phyloP scores from a whole-genome alignment of 805 yeast species.

The Phaffomyces antillensis region DNA sequence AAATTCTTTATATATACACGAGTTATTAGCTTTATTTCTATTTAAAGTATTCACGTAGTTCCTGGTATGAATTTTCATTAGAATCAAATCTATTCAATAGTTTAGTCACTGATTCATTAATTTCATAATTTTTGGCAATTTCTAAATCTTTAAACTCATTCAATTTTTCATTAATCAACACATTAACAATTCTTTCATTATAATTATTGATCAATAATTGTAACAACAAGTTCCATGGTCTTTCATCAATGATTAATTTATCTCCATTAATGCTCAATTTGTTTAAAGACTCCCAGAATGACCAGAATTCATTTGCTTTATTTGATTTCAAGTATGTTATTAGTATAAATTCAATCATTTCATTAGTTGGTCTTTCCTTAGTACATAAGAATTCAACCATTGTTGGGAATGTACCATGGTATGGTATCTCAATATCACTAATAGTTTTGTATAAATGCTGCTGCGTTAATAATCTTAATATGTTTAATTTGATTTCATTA shows the following conservation, averaged over 20 bases:
- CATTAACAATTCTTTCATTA: constrained; percentile 12
- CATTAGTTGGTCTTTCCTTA: constrained; percentile 1
- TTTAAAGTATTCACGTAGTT: constrained; percentile 7
- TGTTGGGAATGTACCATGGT: constrained; percentile 7
- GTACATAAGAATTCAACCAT: constrained; percentile 10
- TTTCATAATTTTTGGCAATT: background rate
- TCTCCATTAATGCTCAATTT: background rate
- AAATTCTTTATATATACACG: background rate
- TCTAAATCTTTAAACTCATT: constrained; percentile 7
- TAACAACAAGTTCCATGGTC: constrained; percentile 19
- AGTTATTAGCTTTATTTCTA: background rate
- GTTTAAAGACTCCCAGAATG: constrained; percentile 14
- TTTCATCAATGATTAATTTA: constrained; percentile 9
- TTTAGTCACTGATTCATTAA: background rate
- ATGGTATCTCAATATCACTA: background rate
- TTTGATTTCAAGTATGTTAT: constrained; percentile 16
- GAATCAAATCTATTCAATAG: constrained; percentile 13
- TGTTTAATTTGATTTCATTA: constrained; percentile 6
- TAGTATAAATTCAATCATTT: constrained; percentile 13
- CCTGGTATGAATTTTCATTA: constrained; percentile 7
- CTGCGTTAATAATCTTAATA: constrained; percentile 18
- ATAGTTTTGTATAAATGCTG: constrained; percentile 16
- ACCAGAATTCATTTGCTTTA: constrained; percentile 11
- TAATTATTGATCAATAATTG: constrained; percentile 8
- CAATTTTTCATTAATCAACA: constrained; percentile 10